Evolutionary conservation across 2,329 filamentous ascomycete species (phyloP), one percentile per base, ranked within the genome.

Genomic region (Trichoderma harzianum): DNA sequence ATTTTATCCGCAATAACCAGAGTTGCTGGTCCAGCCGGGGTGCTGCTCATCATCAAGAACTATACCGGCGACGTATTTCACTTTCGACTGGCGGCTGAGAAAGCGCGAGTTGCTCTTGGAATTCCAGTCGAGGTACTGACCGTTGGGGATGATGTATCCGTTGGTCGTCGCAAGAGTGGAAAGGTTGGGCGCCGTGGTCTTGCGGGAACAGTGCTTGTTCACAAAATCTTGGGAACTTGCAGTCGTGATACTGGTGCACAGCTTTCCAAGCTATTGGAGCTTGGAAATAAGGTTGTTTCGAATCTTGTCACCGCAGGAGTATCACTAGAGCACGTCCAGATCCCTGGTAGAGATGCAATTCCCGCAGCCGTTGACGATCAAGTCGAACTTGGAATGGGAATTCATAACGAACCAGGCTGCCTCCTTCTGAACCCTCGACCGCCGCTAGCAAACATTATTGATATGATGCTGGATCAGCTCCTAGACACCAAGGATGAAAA

Each of bases 131-230:
- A 63, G 8, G 60, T 63, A 5, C 36, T 63, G 34, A 63, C 36
- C 21, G 34, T 63, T 30, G 60, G 34, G n/a, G 60, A 63, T 24
- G 60, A 63, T 63, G 34, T 63, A 63, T 47, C 36, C 6, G 36
- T 64, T 28, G 61, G 61, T 8, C 61, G 61, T n/a, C 61, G 61
- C 61, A 64, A 64, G 39, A 64, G 61, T 32, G 61, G 61, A 32
- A 64, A 47, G 3, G 60, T 64, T 51, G 61, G 61, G 21, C 39
- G 39, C 1, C 61, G 61, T 14, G 61, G 61, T 0, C 60, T 63
- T 47, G 58, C 58, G 0, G 60, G 60, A 16, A 39, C 47, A 14
- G 51, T 34, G n/a, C 14, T 36, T 10, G 47, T 67, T 39, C 30
- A 57, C 36, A 36, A 67, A 14, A 39, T 39, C 32, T 55, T 65